Base-by-base conservation (phyloP, 179 eudicot genomes). In the Silene vulgaris region DNA sequence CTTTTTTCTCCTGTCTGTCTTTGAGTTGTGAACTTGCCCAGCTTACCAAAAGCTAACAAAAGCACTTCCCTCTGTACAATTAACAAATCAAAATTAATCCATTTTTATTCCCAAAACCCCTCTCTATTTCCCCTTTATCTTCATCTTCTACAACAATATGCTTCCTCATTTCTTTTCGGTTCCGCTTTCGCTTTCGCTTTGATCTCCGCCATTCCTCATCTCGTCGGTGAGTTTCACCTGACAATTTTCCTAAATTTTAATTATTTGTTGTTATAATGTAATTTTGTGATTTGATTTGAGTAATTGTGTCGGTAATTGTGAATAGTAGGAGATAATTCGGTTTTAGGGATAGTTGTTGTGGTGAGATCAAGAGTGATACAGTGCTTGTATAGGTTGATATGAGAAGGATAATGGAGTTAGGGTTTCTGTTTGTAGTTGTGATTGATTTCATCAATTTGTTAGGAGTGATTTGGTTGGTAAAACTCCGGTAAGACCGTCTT, bases 141-240 rank as follows among this genome's bases (percentile, higher is more conserved):
- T 35, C 40, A 35, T 14, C 57, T 52, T 52, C 57, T 1, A 13
- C 23, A 40, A 40, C 26, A 32, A 16, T 40, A 67, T 67, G 23
- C 71, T 52, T 14, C n/a, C 1, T 1, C 50, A 3, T 14, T n/a
- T 16, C 17, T 7, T 35, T 35, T 35, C 35, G 35, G 4, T 30
- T 30, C 3, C 35, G 35, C 35, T 16, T 30, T 14, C 50, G 8
- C 40, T 8, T 8, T 8, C 8, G 12, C 8, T 35, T n/a, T 19
- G 71, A 67, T 67, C 71, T 17, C 52, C 17, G 0, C 13, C 71
- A 67, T 67, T 67, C 28, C 6, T 67, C 54, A n/a, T 35, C 37
- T 67, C 72, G 0, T 3, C 12, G 12, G 56, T 69, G 8, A 40
- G 11, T 6, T 16, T 19, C 23, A n/a, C 8, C n/a, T 43, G 2